Evolutionary conservation across 129 eudicot species (phyloP), one percentile per base, ranked within the genome.

Genomic region (Pittosporum tobira): DNA sequence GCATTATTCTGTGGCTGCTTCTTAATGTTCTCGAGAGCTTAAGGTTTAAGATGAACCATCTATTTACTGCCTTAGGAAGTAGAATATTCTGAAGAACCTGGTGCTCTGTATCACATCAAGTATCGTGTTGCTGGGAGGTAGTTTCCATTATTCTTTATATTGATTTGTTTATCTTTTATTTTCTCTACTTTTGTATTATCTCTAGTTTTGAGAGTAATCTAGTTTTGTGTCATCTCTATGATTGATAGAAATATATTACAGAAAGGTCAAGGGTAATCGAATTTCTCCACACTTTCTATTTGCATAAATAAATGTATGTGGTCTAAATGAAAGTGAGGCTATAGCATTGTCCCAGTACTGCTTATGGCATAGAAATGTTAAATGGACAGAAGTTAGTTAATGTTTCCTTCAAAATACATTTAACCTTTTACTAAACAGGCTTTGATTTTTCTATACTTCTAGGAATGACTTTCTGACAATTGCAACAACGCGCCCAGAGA

Each of bases 101-200:
- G 99, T 75, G 51, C 68, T 70, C 67, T 91, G 16, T 91, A 91
- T 81, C 76, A 91, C 67, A 87, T 91, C 66, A 91, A 91, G 72
- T 91, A 91, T 64, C 99, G 99, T 62, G 96, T 91, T 57, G 99
- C 99, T 71, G 99, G 99, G 53, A 81, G 78, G 99, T 87, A 81
- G 58, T 51, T 49, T 24, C 25, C 20, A n/a, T n/a, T n/a, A n/a
- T n/a, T n/a, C n/a, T n/a, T n/a, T n/a, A n/a, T n/a, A n/a, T n/a
- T n/a, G n/a, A n/a, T n/a, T n/a, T n/a, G n/a, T n/a, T n/a, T n/a
- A n/a, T n/a, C n/a, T n/a, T 34, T 34, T 34, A 9, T 12, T 6
- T 34, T 34, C 10, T 34, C 11, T 2, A 34, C 10, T 34, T 34
- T 31, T 34, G 1, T 34, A 2, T 34, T 6, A 34, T 34, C 40